A percentile compares a stretch with the other conserved stretches of the same genome.
Conservation (phyloP, 306 rosid genomes). For the Psophocarpus tetragonolobus region DNA sequence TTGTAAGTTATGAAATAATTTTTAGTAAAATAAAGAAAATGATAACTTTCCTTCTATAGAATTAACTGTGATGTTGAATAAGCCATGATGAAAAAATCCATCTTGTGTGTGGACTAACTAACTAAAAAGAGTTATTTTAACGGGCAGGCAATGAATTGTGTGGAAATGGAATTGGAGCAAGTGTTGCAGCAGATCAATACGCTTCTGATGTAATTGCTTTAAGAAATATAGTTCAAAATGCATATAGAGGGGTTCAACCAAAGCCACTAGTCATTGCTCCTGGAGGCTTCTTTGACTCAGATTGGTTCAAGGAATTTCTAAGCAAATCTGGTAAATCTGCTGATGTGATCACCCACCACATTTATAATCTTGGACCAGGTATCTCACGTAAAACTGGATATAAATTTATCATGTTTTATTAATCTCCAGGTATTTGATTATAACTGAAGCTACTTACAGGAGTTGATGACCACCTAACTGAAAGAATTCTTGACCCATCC, state of each 20-base stretch:
- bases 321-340: constrained; percentile 46
- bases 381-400: constrained; percentile 6
- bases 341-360: constrained; percentile 76
- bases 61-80: not conserved
- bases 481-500: constrained; percentile 68
- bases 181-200: constrained; percentile 68
- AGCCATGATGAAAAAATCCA: not conserved
- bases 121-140: not conserved
- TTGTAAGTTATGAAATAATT: not conserved
- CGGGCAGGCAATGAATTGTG: constrained; percentile 80
- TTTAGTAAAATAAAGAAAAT: not conserved
- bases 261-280: constrained; percentile 87
- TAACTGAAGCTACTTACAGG: constrained; percentile 47
- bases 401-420: not conserved
- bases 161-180: constrained; percentile 80
- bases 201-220: constrained; percentile 62
- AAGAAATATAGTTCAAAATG: constrained; percentile 48
- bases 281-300: constrained; percentile 84
- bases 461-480: constrained; percentile 62
- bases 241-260: constrained; percentile 43
- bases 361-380: constrained; percentile 96
- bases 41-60: not conserved
- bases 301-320: constrained; percentile 68
- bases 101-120: constrained; percentile 2
- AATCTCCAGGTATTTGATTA: constrained; percentile 9